These are phyloP conservation scores for Fusarium cicatricum DNA, from an alignment of 2,329 filamentous ascomycete genomes.

Conservation along the genomic window DNA sequence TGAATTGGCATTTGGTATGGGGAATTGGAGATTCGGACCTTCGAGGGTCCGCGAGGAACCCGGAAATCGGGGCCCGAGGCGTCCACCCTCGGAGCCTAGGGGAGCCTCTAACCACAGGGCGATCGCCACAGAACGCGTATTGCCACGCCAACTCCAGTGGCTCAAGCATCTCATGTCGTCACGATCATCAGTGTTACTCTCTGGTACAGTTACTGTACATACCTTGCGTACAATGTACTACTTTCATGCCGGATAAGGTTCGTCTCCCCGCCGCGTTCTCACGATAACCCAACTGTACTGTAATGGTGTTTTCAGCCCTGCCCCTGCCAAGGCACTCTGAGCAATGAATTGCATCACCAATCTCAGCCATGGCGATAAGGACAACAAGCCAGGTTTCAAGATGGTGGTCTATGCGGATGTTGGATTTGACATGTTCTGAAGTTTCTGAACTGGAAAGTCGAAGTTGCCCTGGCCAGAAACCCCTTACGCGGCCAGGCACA, in stretches of 20 bases:
- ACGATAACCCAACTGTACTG: too few relatives aligned
- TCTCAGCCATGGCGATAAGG: constrained; percentile 24
- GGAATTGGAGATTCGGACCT: constrained; percentile 19
- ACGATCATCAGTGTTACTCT: constrained; percentile 27
- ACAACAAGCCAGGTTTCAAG: constrained; percentile 1
- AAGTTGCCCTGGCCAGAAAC: not conserved
- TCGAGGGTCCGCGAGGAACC: constrained; percentile 18
- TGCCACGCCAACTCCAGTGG: constrained; percentile 21
- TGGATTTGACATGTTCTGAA: not conserved
- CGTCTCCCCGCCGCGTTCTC: constrained; percentile 5
- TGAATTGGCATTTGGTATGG: not conserved
- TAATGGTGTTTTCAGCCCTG: constrained; percentile 24
- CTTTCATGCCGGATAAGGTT: not conserved
- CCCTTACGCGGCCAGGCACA: constrained; percentile 18
- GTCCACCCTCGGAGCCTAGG: not conserved
- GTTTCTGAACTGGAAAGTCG: not conserved
- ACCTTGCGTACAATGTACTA: too few relatives aligned
- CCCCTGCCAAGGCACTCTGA: constrained; percentile 37
- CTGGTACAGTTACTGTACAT: too few relatives aligned
- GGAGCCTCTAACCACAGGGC: not conserved
- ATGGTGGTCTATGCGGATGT: constrained; percentile 7
- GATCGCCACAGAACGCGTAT: constrained; percentile 21
- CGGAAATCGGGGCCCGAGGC: constrained; percentile 16
- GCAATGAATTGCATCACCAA: constrained; percentile 29
- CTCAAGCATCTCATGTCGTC: constrained; percentile 28